Evolutionary conservation across 495 filamentous ascomycete species (phyloP).

Genomic region (Darksidea phi): DNA sequence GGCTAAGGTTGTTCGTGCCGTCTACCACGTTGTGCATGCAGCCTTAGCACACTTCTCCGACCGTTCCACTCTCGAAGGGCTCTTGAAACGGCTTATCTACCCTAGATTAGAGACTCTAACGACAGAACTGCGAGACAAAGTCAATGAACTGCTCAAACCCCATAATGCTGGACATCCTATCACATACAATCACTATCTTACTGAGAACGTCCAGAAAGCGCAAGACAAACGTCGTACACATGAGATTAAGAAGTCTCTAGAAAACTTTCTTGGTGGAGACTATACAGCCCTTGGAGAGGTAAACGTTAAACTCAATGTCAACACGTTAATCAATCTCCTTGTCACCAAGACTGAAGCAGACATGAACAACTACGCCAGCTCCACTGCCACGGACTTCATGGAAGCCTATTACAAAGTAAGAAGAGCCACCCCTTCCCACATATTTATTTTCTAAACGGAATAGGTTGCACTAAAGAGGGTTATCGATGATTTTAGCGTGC

Average conservation of each 20-base stretch:
- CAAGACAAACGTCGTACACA: background rate
- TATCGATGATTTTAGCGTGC: background rate
- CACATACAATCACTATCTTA: slow-evolving; percentile 22
- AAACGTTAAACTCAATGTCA: no score
- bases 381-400: slow-evolving; percentile 4
- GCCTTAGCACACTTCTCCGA: background rate
- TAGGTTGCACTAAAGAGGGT: no score
- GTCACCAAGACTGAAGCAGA: background rate
- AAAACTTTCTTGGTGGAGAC: no score
- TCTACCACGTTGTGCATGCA: background rate
- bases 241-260: background rate
- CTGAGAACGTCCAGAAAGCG: slow-evolving; percentile 12
- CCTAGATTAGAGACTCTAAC: no score
- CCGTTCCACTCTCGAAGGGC: background rate
- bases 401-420: slow-evolving; percentile 17
- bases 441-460: no score
- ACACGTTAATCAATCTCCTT: no score
- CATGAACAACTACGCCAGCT: slow-evolving; percentile 11
- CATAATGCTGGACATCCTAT: slow-evolving; percentile 4
- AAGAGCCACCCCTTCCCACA: no score
- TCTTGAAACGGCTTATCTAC: background rate
- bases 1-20: background rate
- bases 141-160: no score
- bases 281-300: no score
- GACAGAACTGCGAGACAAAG: no score